Evolutionary conservation across 257 asterid genomes (phyloP).

Genomic region (Ocimum tenuiflorum): DNA sequence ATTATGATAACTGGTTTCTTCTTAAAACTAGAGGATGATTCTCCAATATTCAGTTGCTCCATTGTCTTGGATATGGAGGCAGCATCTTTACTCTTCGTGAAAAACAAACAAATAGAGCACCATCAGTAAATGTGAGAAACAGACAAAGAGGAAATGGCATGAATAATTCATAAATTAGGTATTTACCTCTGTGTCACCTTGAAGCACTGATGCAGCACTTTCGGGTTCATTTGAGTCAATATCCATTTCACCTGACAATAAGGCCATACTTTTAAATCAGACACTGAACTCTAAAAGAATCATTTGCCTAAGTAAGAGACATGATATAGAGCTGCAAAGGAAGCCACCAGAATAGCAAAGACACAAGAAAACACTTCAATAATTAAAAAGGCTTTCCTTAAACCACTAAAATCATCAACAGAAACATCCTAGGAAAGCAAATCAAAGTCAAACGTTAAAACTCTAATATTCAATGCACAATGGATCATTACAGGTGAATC

Average conservation of each 20-base stretch:
- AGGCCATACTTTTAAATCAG: neutral
- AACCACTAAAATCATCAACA: too few species aligned
- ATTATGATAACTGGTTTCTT: constrained; percentile 70
- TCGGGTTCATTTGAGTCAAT: constrained; percentile 31
- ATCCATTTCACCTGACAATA: constrained; percentile 30
- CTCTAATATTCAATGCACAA: too few species aligned
- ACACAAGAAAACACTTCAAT: too few species aligned
- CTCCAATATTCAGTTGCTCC: constrained; percentile 56
- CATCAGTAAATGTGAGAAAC: neutral
- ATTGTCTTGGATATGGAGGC: constrained; percentile 46
- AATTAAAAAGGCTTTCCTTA: too few species aligned
- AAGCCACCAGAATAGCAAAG: neutral
- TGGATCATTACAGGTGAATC: too few species aligned
- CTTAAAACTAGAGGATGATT: constrained; percentile 60
- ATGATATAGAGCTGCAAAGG: neutral
- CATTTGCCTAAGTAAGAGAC: neutral
- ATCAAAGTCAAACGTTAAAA: too few species aligned
- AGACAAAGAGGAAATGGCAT: neutral
- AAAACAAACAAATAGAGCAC: constrained; percentile 6
- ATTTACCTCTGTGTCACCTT: constrained; percentile 33
- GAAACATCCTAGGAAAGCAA: too few species aligned
- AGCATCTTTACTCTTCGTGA: constrained; percentile 35
- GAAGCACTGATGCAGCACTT: constrained; percentile 25
- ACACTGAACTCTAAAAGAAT: neutral
- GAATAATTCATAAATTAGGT: constrained; percentile 10